Evolutionary conservation across 1,139 yeast genomes (phyloP), one percentile per base, ranked within the genome.

Genomic region (Ashbya aceris): DNA sequence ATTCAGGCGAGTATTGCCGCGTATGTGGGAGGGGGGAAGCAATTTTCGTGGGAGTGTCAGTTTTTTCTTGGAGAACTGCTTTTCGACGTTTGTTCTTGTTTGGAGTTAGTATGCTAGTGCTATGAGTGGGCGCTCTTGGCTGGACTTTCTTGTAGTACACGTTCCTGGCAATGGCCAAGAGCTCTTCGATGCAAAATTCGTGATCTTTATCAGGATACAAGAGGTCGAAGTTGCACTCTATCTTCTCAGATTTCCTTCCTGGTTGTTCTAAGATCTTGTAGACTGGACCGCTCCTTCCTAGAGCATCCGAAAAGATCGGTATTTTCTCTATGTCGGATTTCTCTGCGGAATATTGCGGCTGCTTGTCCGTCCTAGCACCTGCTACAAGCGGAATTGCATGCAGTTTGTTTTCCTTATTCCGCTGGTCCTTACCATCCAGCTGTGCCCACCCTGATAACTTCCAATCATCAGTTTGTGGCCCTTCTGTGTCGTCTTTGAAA

Each of bases 351-450:
- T 13, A 39, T 40, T 56, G 60, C 11, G 40, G 36, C 9, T 56
- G 17, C 14, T 45, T 46, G 9, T 52, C 55, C 2, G 53, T 33
- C 33, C 46, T 50, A 1, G 47, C 27, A 32, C 44, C 40, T 23
- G 46, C 20, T 26, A n/a, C 66, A 86, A 93, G 81, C 0, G 82
- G 74, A n/a, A 65, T 67, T 0, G 89, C 70, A 2, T 67, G 66
- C 30, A 76, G 43, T 1, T 62, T 63, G 53, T 86, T 86, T 56
- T 86, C 96, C 56, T 84, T 83, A 40, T 69, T 69, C 43, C 84
- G 62, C 7, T 67, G 62, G 8, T 68, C 68, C 3, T 77, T 59
- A 0, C 77, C 53, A 5, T 79, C 86, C 11, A 82, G 56, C 7
- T 68, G 64, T 35, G 67, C 70, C 79, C 79, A 74, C 4, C 68